Evolutionary conservation across 2,329 filamentous ascomycete genomes (phyloP), one percentile per base, ranked within the genome.

Genomic region (Paecilomyces formosus): DNA sequence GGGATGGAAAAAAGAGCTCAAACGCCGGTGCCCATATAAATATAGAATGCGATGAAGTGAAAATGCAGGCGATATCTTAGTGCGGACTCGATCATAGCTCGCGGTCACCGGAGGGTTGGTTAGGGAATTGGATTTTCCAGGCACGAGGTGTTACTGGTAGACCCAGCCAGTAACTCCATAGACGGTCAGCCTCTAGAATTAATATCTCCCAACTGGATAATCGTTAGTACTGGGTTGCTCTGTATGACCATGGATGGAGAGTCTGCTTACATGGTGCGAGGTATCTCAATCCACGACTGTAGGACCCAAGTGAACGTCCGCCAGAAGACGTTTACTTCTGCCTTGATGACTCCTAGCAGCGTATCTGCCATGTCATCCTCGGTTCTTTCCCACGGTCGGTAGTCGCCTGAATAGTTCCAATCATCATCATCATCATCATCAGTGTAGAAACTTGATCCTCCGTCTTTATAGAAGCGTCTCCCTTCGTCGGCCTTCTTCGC

Each of bases 281-380:
- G 92, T 54, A 92, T 78, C 22, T 80, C 76, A 5, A 86, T 57
- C 90, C 91, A 99, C 60, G 84, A 83, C 63, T 73, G 80, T 8
- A 94, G 24, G 1, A 97, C 85, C 65, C 86, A 85, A 64, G 83
- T 81, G 54, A 84, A 79, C 0, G 86, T 86, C 59, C 80, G 79
- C 67, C 79, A 83, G 12, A 96, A 81, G 15, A 85, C 75, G 4
- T 76, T 72, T 30, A 88, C 72, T 73, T 97, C 93, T 0, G 81
- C 73, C 64, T 79, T 77, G 61, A 93, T 79, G 6, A 80, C 75
- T 22, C 92, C 86, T 54, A 72, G 70, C 0, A 87, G 0, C 0
- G 81, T 79, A 52, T 77, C 76, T 31, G 79, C 68, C 0, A 73
- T 64, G 3, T 68, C 61, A 6, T 68, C 63, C 7, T 35, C 66